phyloP scores from a whole-genome alignment of 2,329 filamentous ascomycete genomes.

The Cryphonectria nitschkei region DNA sequence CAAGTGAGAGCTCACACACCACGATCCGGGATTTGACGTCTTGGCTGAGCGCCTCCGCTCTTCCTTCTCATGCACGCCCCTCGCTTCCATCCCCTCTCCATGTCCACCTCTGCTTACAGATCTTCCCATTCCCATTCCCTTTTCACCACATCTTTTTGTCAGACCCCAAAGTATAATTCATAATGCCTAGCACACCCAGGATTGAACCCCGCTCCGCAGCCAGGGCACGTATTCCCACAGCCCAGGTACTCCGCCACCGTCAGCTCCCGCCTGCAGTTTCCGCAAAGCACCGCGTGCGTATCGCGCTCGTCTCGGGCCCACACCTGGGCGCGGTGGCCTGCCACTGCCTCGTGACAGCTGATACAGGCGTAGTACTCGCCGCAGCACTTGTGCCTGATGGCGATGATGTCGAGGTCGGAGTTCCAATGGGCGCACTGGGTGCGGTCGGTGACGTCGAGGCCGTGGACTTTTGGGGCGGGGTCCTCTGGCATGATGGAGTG shows the following conservation, averaged over 20 bases:
- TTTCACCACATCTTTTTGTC: conserved; percentile 9
- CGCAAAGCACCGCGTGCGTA: conserved; percentile 31
- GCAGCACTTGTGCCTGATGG: conserved; percentile 34
- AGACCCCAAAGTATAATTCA: conserved; percentile 33
- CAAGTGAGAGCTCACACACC: not conserved
- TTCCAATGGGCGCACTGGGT: conserved; percentile 34
- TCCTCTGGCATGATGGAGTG: not conserved
- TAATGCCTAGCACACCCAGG: conserved; percentile 33
- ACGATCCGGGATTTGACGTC: not conserved
- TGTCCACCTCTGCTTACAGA: not conserved
- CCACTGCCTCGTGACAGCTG: conserved; percentile 32
- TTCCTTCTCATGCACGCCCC: not conserved
- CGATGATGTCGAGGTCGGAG: conserved; percentile 33
- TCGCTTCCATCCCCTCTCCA: not conserved
- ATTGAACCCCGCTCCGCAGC: conserved; percentile 32
- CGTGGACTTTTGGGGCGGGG: conserved; percentile 26
- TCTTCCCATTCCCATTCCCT: not conserved
- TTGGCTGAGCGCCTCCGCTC: not conserved
- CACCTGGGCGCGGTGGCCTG: conserved; percentile 26
- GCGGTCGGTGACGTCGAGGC: conserved; percentile 29
- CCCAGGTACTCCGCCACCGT: conserved; percentile 31
- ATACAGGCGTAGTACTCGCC: conserved; percentile 34
- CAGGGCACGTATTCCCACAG: conserved; percentile 28
- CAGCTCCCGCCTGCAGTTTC: conserved; percentile 30
- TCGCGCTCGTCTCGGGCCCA: conserved; percentile 29